Evolutionary conservation across 257 asterid species (phyloP).

Genomic region (Penstemon barbatus): DNA sequence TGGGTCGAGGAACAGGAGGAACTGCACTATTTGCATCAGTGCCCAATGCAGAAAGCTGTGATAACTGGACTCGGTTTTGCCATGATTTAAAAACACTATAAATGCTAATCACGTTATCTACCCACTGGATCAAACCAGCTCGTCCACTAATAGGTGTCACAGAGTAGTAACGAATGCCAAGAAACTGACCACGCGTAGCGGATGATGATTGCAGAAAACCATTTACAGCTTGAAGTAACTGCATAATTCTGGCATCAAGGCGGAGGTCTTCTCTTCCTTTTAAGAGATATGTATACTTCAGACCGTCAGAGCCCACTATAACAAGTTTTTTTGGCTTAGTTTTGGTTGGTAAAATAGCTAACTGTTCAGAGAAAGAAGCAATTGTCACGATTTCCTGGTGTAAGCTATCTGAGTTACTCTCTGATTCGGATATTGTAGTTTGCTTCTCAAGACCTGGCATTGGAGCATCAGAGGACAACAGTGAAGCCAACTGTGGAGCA

Average conservation of each 20-base stretch:
- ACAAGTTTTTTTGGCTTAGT: constrained; percentile 89
- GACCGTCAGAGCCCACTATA: constrained; percentile 90
- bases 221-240: constrained; percentile 88
- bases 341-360: constrained; percentile 84
- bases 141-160: constrained; percentile 98
- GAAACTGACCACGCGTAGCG: constrained; percentile 68
- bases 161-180: constrained; percentile 82
- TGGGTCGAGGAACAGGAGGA: constrained; percentile 91
- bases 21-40: constrained; percentile 54
- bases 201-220: constrained; percentile 81
- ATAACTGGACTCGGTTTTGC: constrained; percentile 84
- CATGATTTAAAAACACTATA: constrained; percentile 93
- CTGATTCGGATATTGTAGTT: constrained; percentile 57
- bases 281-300: constrained; percentile 86
- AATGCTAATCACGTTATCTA: constrained; percentile 82
- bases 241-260: constrained; percentile 99
- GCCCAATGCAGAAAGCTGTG: constrained; percentile 63
- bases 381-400: constrained; percentile 69
- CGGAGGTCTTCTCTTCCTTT: constrained; percentile 99
- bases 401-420: constrained; percentile 42
- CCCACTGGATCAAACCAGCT: constrained; percentile 99
- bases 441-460: constrained; percentile 99
- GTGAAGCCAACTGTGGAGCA: constrained; percentile 84
- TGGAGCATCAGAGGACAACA: constrained; percentile 85
- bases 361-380: constrained; percentile 74